phyloP scores from a whole-genome alignment of 2,329 filamentous ascomycete genomes.

The Ramularia collo-cygni region DNA sequence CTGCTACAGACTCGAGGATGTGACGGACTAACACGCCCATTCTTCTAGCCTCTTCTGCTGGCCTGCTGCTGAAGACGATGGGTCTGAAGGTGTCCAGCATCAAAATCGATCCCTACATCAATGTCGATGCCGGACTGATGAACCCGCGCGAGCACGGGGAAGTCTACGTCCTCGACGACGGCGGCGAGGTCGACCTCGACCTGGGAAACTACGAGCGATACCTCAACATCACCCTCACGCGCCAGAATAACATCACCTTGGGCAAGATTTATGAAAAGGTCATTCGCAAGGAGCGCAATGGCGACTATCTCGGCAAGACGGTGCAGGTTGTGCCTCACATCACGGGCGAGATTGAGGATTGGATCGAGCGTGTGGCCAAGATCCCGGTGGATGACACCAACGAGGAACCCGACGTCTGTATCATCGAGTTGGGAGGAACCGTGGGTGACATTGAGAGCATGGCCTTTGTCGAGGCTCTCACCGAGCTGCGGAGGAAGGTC shows the following conservation, averaged over 20 bases:
- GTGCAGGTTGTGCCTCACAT: conserved; percentile 90
- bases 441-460: conserved; percentile 79
- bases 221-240: conserved; percentile 70
- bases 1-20: conserved; percentile 1
- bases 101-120: conserved; percentile 69
- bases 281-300: conserved; percentile 64
- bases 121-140: conserved; percentile 69
- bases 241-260: conserved; percentile 94
- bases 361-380: conserved; percentile 79
- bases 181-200: conserved; percentile 69
- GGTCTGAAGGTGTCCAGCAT: conserved; percentile 67
- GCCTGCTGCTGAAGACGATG: conserved; percentile 70
- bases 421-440: conserved; percentile 65
- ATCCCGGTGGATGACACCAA: conserved; percentile 81
- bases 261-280: conserved; percentile 93
- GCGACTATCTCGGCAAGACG: conserved; percentile 82
- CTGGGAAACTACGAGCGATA: conserved; percentile 75
- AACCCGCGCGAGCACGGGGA: conserved; percentile 73
- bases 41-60: conserved; percentile 59
- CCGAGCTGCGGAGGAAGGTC: conserved; percentile 65
- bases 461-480: conserved; percentile 82
- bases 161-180: conserved; percentile 79
- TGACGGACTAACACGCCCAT: conserved; percentile 8
- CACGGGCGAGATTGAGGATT: conserved; percentile 85
- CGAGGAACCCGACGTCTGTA: conserved; percentile 83